Base-by-base conservation (phyloP, 2,329 filamentous ascomycete species). In the Lecanicillium sp. region DNA sequence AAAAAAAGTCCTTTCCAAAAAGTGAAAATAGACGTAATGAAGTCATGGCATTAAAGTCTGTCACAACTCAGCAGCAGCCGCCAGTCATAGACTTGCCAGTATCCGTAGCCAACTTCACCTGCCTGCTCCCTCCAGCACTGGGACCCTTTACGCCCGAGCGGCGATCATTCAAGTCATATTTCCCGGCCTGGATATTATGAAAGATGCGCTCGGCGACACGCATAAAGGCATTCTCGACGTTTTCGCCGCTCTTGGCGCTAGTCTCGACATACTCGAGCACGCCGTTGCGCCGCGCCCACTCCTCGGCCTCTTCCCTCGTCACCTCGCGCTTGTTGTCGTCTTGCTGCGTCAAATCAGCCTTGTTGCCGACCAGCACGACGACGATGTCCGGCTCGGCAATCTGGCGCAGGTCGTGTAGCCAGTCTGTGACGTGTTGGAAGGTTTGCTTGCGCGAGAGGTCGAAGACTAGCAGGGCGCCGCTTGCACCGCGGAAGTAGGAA, bases 311-410 rank as follows among this genome's bases (percentile, higher is more conserved):
- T 48, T 83, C 73, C 37, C 68, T 70, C 1, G 83, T 85, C 18
- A 96, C 88, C 56, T 94, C 83, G 41, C 90, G 74, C 63, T 80
- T 78, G 53, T 83, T 84, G 36, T 70, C 51, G 9, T 55, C 58
- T 35, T 53, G 51, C 35, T 69, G 66, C 1, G 84, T 79, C 30
- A 96, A 70, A 63, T 98, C 92, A 25, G 78, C 78, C 64, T 98
- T 98, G 66, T 98, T 98, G 30, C 92, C 92, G 5, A 98, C 92
- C 5, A 98, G 68, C 15, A 98, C 81, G 13, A 96, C 85, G 33
- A 95, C 85, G 47, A 96, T 95, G 54, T 92, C 85, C 17, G 92
- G 86, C 63, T 96, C 92, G 35, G 92, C 92, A 51, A 96, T 95
- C 59, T 92, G 86, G 30, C 88, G 80, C 47, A 98, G 72, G 64